Base-by-base conservation (phyloP, 1,284 basidiomycete species). In the Malassezia caprae region DNA sequence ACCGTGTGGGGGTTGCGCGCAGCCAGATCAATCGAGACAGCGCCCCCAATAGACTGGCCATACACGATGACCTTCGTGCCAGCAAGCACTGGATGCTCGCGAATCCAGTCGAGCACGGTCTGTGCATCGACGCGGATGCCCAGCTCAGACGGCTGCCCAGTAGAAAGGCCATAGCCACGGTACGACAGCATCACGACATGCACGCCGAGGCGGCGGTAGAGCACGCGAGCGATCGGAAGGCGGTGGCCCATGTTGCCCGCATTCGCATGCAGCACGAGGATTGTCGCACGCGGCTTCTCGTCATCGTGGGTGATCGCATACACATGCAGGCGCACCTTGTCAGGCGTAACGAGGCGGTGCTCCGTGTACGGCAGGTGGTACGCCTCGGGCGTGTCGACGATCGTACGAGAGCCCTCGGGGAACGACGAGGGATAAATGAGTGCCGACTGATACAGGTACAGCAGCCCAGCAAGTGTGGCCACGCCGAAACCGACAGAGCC, bases 1-100 rank as follows among this genome's bases (percentile, higher is more conserved):
- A 64, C 72, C 76, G 65, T 81, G 26, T 80, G 76, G 0, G 86
- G 82, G 70, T 91, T 91, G 34, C 82, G 81, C 53, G 83, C 84
- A 0, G 87, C 87, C 4, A 94, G 83, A 73, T 91, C 85, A 48
- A 96, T 86, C 12, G 87, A 81, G 1, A 96, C 90, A 0, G 91
- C 91, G n/a, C 91, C 91, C 13, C 93, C 93, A 27, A 98, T 88
- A 7, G 87, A 90, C 75, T 96, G 93, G 0, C 93, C 91, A 67
- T 90, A 96, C 0, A 91, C 75, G 42, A 88, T 59, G 50, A 72
- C 69, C 40, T 42, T 21, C 46, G 60, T 60, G 26, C 52, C 63
- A 34, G 82, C 80, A 11, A 96, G 79, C 8, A 79, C 69, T 0
- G 84, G 82, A 72, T 94, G 83, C 0, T 81, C 79, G 1, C 78